Conservation (phyloP, 106 monocot genomes). For the Chionographis japonica region DNA sequence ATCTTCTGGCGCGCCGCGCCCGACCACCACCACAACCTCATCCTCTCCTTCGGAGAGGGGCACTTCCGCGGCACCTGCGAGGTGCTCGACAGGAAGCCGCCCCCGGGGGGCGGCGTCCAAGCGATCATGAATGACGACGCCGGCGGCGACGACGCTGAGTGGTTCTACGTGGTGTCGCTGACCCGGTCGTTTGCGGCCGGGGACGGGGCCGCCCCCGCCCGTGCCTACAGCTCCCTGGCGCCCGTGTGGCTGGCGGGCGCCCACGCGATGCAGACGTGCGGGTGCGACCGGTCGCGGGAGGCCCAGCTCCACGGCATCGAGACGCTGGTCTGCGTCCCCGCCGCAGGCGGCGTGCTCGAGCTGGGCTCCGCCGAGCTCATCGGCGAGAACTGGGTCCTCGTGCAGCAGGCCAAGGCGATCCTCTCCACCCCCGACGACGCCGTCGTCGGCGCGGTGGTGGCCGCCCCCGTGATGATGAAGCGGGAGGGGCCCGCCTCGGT, state of each 20-base stretch:
- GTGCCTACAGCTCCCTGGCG: constrained; percentile 22
- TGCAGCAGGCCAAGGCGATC: constrained; percentile 35
- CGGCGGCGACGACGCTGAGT: constrained; percentile 43
- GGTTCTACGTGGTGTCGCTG: constrained; percentile 55
- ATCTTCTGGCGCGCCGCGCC: constrained; percentile 44
- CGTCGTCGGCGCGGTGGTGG: too few relatives aligned
- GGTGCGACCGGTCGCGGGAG: constrained; percentile 34
- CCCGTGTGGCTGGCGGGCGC: constrained; percentile 36
- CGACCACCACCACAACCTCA: neutral
- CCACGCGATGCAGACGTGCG: constrained; percentile 21
- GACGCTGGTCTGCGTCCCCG: constrained; percentile 45
- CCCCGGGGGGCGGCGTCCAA: neutral
- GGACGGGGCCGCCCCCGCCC: constrained; percentile 30
- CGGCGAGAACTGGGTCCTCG: constrained; percentile 25
- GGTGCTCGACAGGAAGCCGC: neutral
- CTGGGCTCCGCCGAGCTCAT: constrained; percentile 37
- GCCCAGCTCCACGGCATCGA: constrained; percentile 43
- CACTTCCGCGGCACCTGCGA: constrained; percentile 35
- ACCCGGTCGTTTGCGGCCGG: constrained; percentile 25
- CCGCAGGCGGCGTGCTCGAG: constrained; percentile 44
- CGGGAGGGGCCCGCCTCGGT: neutral
- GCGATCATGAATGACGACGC: neutral
- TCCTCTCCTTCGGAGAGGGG: constrained; percentile 45
- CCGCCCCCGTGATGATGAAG: neutral
- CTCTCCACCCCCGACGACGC: constrained; percentile 1